Percentiles rank a stretch among this genome's conserved stretches.
Evolutionary conservation across 2,329 filamentous ascomycete genomes (phyloP).

Genomic region (Cercospora sp.): DNA sequence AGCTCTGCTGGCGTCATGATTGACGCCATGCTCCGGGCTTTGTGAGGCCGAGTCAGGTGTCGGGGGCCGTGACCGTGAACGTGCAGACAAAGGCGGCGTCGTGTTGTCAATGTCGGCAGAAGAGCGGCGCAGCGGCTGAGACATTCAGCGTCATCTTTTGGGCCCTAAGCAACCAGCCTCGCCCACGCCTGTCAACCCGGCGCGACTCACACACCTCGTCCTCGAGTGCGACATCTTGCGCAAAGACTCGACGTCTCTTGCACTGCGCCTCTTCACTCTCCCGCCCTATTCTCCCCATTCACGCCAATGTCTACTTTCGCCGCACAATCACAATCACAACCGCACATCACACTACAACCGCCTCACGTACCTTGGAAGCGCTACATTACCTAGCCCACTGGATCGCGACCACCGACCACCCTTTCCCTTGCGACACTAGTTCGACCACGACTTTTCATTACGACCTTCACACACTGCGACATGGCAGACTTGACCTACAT

Average conservation of each 20-base stretch:
- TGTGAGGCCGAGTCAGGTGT: constrained; percentile 8
- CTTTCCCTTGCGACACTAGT: constrained; percentile 12
- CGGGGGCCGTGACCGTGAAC: not conserved
- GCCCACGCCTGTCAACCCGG: not conserved
- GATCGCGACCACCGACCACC: constrained; percentile 15
- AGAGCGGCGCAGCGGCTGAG: constrained; percentile 1
- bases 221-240: not conserved
- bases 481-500: constrained; percentile 23
- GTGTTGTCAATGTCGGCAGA: not conserved
- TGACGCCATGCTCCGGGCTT: constrained; percentile 20
- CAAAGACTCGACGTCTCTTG: constrained; percentile 7
- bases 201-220: not conserved
- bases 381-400: constrained; percentile 17
- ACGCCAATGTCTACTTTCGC: constrained; percentile 32
- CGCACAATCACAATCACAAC: constrained; percentile 16
- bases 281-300: not conserved
- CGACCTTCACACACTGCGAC: constrained; percentile 3
- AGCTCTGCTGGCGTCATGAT: constrained; percentile 33
- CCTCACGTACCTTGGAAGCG: constrained; percentile 28
- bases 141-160: not conserved
- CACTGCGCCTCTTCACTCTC: not conserved
- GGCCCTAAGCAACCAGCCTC: not conserved
- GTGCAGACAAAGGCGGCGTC: constrained; percentile 3
- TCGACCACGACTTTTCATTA: constrained; percentile 13
- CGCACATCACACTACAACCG: constrained; percentile 22